Evolutionary conservation across 1,284 basidiomycete species (phyloP).

Genomic region (Vanrija humicola): DNA sequence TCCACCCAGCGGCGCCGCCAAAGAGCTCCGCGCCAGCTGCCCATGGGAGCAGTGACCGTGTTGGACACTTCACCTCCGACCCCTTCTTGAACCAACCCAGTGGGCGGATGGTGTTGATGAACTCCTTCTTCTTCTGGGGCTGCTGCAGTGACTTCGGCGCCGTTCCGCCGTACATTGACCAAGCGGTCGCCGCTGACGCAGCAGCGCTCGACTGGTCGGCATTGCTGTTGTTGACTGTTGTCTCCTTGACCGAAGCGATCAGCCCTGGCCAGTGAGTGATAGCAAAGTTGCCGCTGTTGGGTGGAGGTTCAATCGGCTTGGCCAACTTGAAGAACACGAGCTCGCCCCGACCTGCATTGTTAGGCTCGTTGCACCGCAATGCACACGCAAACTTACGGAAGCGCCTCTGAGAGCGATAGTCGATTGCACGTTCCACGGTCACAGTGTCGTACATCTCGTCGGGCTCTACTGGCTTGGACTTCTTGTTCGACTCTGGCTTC

Average conservation of each 20-base stretch:
- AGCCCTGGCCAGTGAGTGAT: slow-evolving; percentile 45
- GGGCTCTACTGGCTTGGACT: background rate
- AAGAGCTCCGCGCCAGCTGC: slow-evolving; percentile 26
- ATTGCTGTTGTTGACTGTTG: background rate
- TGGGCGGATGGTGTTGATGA: slow-evolving; percentile 29
- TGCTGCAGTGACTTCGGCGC: slow-evolving; percentile 6
- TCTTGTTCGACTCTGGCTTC: background rate
- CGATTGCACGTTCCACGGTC: slow-evolving; percentile 11
- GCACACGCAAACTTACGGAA: slow-evolving; percentile 3
- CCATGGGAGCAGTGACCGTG: slow-evolving; percentile 34
- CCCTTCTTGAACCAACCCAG: slow-evolving; percentile 33
- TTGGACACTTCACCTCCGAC: slow-evolving; percentile 20
- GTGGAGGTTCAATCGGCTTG: slow-evolving; percentile 20
- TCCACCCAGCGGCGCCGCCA: slow-evolving; percentile 30
- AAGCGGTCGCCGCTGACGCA: slow-evolving; percentile 15
- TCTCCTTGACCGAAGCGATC: slow-evolving; percentile 14
- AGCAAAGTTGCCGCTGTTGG: slow-evolving; percentile 8
- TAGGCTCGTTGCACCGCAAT: background rate
- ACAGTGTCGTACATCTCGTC: slow-evolving; percentile 2
- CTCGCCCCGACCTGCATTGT: slow-evolving; percentile 33
- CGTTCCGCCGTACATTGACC: slow-evolving; percentile 15
- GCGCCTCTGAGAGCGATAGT: slow-evolving; percentile 12
- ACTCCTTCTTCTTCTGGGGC: background rate
- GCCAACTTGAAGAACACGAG: slow-evolving; percentile 36
- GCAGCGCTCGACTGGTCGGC: background rate